Evolutionary conservation across 2,329 filamentous ascomycete genomes (phyloP), one percentile per base, ranked within the genome.

Genomic region (Aspergillus aculeatus): DNA sequence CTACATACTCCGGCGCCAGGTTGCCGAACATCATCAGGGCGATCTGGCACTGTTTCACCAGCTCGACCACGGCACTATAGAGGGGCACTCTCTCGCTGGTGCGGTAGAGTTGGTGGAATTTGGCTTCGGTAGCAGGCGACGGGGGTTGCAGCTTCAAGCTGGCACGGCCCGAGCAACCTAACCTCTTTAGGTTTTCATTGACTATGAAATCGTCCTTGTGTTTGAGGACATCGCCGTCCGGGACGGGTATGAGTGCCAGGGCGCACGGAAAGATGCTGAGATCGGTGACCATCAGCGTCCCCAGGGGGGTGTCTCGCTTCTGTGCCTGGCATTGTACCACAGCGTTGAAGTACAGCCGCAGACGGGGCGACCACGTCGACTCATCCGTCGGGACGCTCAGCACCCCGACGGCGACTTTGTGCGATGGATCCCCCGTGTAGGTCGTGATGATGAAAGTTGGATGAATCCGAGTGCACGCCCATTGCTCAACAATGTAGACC

Each of bases 401-500:
- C 10, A 98, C 88, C 3, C 89, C 88, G 4, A 91, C 92, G 9
- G 89, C 78, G n/a, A 96, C 87, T 0, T 82, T 85, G 73, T 96
- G 90, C 35, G 86, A 87, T 35, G 86, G 82, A 68, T 97, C 92
- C 57, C 94, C 95, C 0, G 94, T 98, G 71, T 95, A 97, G 3
- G 93, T 96, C 47, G 90, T 90, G 65, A 98, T 96, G 53, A 96
- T 86, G 64, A 96, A 90, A 16, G 94, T 97, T 0, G 94, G 94
- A 63, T 96, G 92, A 58, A 87, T 84, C 55, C 95, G 87, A 12
- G 94, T 97, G 76, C 93, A 97, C 5, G 92, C 92, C 95, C 95
- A 99, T 81, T 99, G 95, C 75, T 98, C 95, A 65, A 98, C 92
- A 16, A 98, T 79, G 75, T 98, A 98, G 62, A 94, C 82, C 75